Evolutionary conservation across 2,329 filamentous ascomycete genomes (phyloP).

Genomic region (Aureobasidium sp.): DNA sequence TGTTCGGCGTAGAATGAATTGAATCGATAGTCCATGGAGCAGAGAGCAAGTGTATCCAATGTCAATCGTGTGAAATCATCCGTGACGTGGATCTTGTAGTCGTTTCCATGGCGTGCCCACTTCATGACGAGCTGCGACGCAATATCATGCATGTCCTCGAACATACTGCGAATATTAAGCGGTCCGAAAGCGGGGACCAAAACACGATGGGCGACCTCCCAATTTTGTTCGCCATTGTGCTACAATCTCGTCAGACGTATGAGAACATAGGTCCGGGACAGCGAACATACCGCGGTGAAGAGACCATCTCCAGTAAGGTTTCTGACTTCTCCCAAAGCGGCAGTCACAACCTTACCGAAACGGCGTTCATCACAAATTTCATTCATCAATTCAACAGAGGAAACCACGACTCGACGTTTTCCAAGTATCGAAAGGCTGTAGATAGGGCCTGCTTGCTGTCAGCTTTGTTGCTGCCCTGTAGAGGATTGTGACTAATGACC

Average conservation of each 20-base stretch:
- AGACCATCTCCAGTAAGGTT: conserved; percentile 44
- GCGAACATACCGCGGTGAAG: conserved; percentile 30
- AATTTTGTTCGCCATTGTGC: conserved; percentile 33
- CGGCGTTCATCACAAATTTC: conserved; percentile 35
- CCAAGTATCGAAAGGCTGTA: conserved; percentile 19
- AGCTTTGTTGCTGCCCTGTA: background rate
- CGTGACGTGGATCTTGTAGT: conserved; percentile 50
- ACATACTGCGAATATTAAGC: conserved; percentile 39
- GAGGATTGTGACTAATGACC: conserved; percentile 2
- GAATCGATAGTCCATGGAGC: conserved; percentile 66
- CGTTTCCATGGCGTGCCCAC: conserved; percentile 38
- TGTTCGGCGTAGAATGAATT: conserved; percentile 66
- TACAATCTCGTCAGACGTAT: background rate
- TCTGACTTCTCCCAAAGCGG: conserved; percentile 49
- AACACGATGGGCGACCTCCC: conserved; percentile 36
- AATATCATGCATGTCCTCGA: conserved; percentile 33
- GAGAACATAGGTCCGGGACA: conserved; percentile 25
- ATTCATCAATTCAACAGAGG: conserved; percentile 27
- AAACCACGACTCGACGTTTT: conserved; percentile 21
- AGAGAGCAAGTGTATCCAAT: conserved; percentile 65
- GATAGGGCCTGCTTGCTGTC: conserved; percentile 16
- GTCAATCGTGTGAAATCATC: conserved; percentile 68
- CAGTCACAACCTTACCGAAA: conserved; percentile 53
- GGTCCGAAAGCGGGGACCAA: conserved; percentile 44
- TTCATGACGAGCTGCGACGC: conserved; percentile 29